Evolutionary conservation across 2,329 filamentous ascomycete species (phyloP), one percentile per base, ranked within the genome.

Genomic region (Metarhizium anisopliae): DNA sequence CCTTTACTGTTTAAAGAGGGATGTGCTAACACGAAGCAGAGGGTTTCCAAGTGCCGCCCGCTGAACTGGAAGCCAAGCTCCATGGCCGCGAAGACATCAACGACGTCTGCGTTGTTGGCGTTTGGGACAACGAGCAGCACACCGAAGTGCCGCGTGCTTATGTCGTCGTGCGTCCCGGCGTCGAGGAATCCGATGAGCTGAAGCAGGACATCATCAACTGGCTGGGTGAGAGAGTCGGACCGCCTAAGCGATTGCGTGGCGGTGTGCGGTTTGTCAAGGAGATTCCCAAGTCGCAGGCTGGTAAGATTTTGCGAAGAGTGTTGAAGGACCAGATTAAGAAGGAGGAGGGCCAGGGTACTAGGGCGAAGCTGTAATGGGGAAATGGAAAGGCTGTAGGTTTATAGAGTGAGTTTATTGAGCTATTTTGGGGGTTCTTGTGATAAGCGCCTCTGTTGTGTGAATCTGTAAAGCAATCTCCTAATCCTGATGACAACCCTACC

Each of bases 21-120:
- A 25, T 7, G 16, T 45, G n/a, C 42, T 45, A 2, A 45, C 42
- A 45, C 42, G 3, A 45, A 45, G 14, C 56, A 72, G 70, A 89
- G 68, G 86, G 85, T 0, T 84, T 85, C 68, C 86, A 89, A 66
- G 85, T 89, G 1, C 75, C 85, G 0, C 86, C 86, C 0, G 85
- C 86, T 0, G 84, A 89, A 66, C 74, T 89, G 4, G 85, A 80
- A 60, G 74, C 72, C 11, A 64, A 77, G 49, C 64, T 80, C 43
- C 61, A 76, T 51, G 72, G 70, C 11, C 71, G 75, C 57, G 67
- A 73, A 4, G 70, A 73, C 55, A 71, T 80, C 25, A 68, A 67
- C 29, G 85, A 89, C 63, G 82, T 80, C n/a, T 84, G 83, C 6
- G 84, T 88, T 4, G 77, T 86, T 47, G 85, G 85, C 0, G 70